Base-by-base conservation (phyloP, 768 basidiomycete genomes). In the Auriscalpium vulgare region DNA sequence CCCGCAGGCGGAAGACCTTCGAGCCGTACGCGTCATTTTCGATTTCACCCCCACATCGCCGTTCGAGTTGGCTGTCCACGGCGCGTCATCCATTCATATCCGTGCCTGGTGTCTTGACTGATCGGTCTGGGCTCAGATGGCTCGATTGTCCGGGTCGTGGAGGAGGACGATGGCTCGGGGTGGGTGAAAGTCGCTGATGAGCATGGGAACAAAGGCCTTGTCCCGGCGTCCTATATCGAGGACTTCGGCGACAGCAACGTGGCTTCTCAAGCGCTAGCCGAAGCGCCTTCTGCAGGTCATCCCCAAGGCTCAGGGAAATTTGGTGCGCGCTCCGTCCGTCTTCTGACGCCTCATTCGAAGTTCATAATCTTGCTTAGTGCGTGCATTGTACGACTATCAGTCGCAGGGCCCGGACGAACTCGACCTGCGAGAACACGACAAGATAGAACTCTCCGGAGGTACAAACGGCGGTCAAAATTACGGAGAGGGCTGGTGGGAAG, bases 401-500 rank as follows among this genome's bases (percentile, higher is more conserved):
- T 79, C 91, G 3, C 83, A 83, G 62, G 89, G 87, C 17, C 67
- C 78, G 8, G 89, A 88, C 62, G 90, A 92, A 62, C 68, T 91
- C 10, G 72, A 69, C 53, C 72, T 91, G 38, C 67, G 67, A 46
- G 85, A 81, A 63, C 87, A 85, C 6, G 79, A 83, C 58, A 61
- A 76, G 43, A 70, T 91, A 50, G 80, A 85, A 62, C 74, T 92
- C 58, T 80, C 85, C n/a, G 74, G 71, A 34, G 85, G 82, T 1
- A 74, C 78, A 19, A 68, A 72, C 17, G 85, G 82, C 19, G 87
- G 88, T 16, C 77, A 80, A 66, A 73, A 81, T 63, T 87, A 84
- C 65, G 86, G 79, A 34, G 82, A 87, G 54, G 89, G 87, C 34
- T 92, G 90, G 90, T 91, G 86, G 84, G 88, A 91, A 83, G 90